Evolutionary conservation across 2,329 filamentous ascomycete genomes (phyloP).

Genomic region (Fusarium goolgardi): DNA sequence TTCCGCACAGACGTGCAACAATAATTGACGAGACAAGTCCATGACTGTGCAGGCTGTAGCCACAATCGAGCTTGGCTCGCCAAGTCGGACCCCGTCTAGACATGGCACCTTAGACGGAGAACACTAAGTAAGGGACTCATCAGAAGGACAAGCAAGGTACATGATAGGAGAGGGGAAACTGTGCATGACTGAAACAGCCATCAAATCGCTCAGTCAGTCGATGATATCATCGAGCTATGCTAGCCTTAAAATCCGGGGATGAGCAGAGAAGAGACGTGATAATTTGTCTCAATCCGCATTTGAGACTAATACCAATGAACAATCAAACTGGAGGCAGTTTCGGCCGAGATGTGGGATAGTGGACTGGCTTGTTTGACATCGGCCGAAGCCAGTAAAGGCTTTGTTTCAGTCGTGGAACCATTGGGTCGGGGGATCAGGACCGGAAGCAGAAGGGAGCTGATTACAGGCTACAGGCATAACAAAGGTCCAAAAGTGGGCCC

Average conservation of each 20-base stretch:
- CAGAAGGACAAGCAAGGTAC: slow-evolving; percentile 30
- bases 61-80: background rate
- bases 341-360: slow-evolving; percentile 36
- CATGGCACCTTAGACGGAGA: slow-evolving; percentile 10
- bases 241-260: slow-evolving; percentile 43
- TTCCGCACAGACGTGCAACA: background rate
- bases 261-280: slow-evolving; percentile 20
- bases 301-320: slow-evolving; percentile 28
- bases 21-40: background rate
- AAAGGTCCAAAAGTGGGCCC: no score
- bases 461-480: no score
- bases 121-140: slow-evolving; percentile 7
- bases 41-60: background rate
- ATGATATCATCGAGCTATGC: slow-evolving; percentile 43
- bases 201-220: slow-evolving; percentile 19
- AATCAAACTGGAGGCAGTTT: background rate
- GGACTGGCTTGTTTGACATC: slow-evolving; percentile 23
- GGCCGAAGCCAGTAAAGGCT: slow-evolving; percentile 23
- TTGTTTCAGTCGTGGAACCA: slow-evolving; percentile 37
- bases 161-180: slow-evolving; percentile 4
- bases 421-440: slow-evolving; percentile 30
- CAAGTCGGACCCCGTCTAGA: slow-evolving; percentile 13
- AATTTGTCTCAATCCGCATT: slow-evolving; percentile 19
- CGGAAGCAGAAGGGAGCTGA: slow-evolving; percentile 39
- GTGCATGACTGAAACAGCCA: background rate